Evolutionary conservation across 495 filamentous ascomycete genomes (phyloP).

Genomic region (Hyaloscypha variabilis): DNA sequence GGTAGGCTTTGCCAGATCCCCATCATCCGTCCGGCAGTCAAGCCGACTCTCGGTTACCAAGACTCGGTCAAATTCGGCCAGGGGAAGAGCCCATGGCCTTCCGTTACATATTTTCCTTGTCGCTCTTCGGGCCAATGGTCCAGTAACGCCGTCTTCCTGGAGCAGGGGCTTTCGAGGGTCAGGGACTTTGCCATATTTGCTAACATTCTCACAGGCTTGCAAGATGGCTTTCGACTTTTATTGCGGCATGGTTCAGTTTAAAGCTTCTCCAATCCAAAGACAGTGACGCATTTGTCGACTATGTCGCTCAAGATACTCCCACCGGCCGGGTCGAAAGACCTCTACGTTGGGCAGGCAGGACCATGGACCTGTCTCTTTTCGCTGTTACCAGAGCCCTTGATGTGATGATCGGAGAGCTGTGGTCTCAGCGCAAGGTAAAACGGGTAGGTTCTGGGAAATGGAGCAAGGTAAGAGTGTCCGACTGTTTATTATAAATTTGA

Average conservation of each 20-base stretch:
- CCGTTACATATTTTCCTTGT: not conserved
- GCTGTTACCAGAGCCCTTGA: slow-evolving; percentile 76
- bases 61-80: not conserved
- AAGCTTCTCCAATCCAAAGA: slow-evolving; percentile 48
- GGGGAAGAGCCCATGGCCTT: not conserved
- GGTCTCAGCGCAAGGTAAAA: slow-evolving; percentile 51
- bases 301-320: slow-evolving; percentile 25
- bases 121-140: not conserved
- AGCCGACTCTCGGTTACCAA: not conserved
- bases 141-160: not conserved
- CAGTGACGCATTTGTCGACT: slow-evolving; percentile 44
- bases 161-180: not conserved
- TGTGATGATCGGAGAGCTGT: slow-evolving; percentile 66
- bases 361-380: slow-evolving; percentile 86
- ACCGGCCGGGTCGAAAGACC: slow-evolving; percentile 34
- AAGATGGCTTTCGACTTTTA: slow-evolving; percentile 51
- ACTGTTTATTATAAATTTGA: not conserved
- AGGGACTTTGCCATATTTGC: not conserved
- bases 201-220: slow-evolving; percentile 30
- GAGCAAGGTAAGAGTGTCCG: slow-evolving; percentile 41
- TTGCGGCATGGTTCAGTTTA: slow-evolving; percentile 53
- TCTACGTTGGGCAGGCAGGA: slow-evolving; percentile 66
- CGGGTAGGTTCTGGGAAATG: slow-evolving; percentile 45
- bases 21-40: not conserved
- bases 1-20: slow-evolving; percentile 31